Conservation (phyloP, 163 green algal species). For the Chlorella variabilis region DNA sequence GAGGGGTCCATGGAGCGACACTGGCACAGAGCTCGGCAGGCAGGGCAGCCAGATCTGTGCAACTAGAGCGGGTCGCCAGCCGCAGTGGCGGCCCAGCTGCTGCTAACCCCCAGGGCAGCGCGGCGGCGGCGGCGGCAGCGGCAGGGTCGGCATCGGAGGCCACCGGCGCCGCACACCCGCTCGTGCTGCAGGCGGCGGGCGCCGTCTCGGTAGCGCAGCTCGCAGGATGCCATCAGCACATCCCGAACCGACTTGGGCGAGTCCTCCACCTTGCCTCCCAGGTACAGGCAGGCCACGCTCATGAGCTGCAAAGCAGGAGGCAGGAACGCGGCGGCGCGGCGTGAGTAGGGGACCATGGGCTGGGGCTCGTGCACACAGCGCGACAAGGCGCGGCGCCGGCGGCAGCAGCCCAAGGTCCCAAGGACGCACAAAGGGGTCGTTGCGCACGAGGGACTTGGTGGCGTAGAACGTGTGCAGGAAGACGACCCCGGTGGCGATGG, state of each 20-base stretch:
- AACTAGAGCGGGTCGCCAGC: no score
- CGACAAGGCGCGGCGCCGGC: no score
- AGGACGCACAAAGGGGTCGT: constrained; percentile 67
- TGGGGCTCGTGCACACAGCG: no score
- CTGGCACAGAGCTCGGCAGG: no score
- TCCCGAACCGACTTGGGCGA: constrained; percentile 53
- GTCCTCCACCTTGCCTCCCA: constrained; percentile 65
- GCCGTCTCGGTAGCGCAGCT: not conserved
- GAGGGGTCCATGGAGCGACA: not conserved
- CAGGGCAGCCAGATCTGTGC: not conserved
- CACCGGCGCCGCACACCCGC: not conserved
- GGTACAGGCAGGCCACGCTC: constrained; percentile 61
- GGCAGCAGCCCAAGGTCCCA: no score
- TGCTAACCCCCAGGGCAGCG: no score
- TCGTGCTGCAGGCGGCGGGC: not conserved
- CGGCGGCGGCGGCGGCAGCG: no score
- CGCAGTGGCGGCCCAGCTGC: no score
- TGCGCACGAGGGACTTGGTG: constrained; percentile 56
- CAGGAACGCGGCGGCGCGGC: no score
- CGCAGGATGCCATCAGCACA: constrained; percentile 38
- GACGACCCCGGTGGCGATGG: constrained; percentile 60
- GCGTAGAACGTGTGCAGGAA: constrained; percentile 72
- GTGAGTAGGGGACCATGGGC: no score
- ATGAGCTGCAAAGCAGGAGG: constrained; percentile 45
- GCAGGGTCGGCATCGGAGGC: no score